phyloP scores from a whole-genome alignment of 179 eudicot species.

The Patellifolia procumbens region DNA sequence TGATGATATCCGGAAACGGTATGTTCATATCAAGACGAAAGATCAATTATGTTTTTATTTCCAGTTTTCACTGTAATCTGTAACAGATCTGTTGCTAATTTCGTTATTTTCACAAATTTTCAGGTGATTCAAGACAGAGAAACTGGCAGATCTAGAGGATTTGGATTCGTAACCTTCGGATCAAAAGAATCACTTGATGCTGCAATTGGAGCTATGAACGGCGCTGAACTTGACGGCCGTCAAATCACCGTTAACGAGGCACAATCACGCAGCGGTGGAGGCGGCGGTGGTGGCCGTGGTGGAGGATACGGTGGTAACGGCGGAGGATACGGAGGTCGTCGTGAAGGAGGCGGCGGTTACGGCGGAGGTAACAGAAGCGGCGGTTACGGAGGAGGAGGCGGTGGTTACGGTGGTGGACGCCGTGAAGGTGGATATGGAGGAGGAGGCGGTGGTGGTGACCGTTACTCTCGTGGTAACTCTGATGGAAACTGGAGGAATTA shows the following conservation, averaged over 20 bases:
- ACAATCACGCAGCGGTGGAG: too few relatives aligned
- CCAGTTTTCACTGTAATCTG: background rate
- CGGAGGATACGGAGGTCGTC: conserved; percentile 33
- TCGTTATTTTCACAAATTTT: background rate
- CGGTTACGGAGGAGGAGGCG: conserved; percentile 35
- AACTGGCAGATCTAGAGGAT: conserved; percentile 89
- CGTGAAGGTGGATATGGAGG: conserved; percentile 43
- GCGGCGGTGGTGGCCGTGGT: too few relatives aligned
- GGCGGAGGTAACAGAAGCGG: conserved; percentile 34
- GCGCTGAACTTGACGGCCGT: conserved; percentile 72
- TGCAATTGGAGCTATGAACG: conserved; percentile 78
- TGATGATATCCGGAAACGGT: too few relatives aligned
- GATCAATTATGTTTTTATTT: too few relatives aligned
- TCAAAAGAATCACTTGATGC: conserved; percentile 58
- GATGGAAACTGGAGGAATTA: conserved; percentile 68
- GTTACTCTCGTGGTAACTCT: conserved; percentile 42
- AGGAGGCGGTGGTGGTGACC: conserved; percentile 31
- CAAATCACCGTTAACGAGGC: conserved; percentile 93
- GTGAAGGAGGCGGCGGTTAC: conserved; percentile 31
- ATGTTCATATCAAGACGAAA: too few relatives aligned
- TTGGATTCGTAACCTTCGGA: conserved; percentile 80
- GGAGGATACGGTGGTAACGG: conserved; percentile 30
- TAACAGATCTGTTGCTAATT: conserved; percentile 25
- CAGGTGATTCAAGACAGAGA: conserved; percentile 88
- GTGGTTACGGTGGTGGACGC: conserved; percentile 31